These are phyloP conservation scores for Neurospora pannonica DNA, from an alignment of 495 filamentous ascomycete genomes.

Conservation along the genomic window DNA sequence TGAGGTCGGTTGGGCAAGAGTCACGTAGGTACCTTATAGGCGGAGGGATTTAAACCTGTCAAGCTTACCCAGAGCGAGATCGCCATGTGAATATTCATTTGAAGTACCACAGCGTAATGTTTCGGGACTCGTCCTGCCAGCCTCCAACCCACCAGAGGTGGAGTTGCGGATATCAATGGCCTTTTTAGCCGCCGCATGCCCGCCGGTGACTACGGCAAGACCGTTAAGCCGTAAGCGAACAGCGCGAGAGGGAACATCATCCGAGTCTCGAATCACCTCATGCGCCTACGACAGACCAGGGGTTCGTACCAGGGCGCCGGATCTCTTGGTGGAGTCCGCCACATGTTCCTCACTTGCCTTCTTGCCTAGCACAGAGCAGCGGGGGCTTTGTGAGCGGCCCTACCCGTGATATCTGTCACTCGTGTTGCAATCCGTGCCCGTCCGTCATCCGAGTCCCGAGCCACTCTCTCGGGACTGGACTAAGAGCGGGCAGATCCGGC, in stretches of 20 bases:
- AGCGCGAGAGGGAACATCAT: background rate
- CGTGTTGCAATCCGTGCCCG: background rate
- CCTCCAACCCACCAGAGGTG: no score
- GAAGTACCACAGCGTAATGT: background rate
- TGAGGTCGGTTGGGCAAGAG: background rate
- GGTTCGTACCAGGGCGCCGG: background rate
- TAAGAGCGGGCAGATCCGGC: background rate
- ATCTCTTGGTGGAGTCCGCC: background rate
- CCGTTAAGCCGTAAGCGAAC: background rate
- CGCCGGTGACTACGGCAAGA: background rate
- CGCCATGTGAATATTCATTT: background rate
- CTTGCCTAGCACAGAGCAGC: background rate
- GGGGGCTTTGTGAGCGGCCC: background rate
- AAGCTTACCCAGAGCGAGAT: background rate
- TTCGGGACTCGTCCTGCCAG: background rate
- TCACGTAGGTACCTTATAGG: background rate
- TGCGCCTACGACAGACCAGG: background rate
- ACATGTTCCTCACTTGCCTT: background rate
- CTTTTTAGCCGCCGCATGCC: background rate
- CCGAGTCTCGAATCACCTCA: background rate
- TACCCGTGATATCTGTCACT: background rate
- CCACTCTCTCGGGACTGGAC: background rate
- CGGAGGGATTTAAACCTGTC: background rate
- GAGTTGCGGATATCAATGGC: background rate
- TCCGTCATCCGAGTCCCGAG: background rate